Evolutionary conservation across 768 basidiomycete genomes (phyloP), one percentile per base, ranked within the genome.

Genomic region (Pleurotus djamor): DNA sequence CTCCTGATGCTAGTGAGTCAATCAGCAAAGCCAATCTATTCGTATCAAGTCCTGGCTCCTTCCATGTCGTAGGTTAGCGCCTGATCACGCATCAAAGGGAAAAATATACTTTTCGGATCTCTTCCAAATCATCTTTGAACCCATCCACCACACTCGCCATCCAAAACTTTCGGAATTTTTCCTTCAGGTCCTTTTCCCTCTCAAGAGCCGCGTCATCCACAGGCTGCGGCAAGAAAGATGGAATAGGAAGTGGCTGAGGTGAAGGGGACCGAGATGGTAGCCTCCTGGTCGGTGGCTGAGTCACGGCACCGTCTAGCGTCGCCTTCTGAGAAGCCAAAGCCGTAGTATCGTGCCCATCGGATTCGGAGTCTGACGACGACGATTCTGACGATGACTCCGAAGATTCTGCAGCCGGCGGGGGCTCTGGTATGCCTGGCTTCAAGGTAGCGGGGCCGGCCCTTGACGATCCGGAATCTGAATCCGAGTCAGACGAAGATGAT

Each of bases 121-220:
- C 81, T 65, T 92, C 91, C n/a, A 94, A 76, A 69, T 94, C 93
- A 48, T 89, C 87, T 62, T 83, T 83, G 72, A 94, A 95, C 9
- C 84, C 91, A 68, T 93, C 90, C 1, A 86, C 89, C 5, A 94
- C 81, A 0, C 88, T 84, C 2, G 84, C 74, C 91, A 94, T 92
- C 92, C 92, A 94, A 67, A 94, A 94, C 69, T 87, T 87, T 58
- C 87, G 76, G 69, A 94, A 94, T 47, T 78, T 83, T 36, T 83
- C 83, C 66, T 85, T 87, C 67, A 93, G 69, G 6, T 69, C 67
- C 47, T 80, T 73, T 60, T 92, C 88, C 34, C 76, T 71, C 48
- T 77, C 70, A 12, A 68, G 64, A 5, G 71, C 67, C 35, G 76
- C 71, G 21, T 67, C 70, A 12, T 61, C 61, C 9, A 51, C 60